Percentiles rank a stretch among this genome's conserved stretches.
Evolutionary conservation across 805 yeast species (phyloP).

Genomic region (Starmerella cellae): DNA sequence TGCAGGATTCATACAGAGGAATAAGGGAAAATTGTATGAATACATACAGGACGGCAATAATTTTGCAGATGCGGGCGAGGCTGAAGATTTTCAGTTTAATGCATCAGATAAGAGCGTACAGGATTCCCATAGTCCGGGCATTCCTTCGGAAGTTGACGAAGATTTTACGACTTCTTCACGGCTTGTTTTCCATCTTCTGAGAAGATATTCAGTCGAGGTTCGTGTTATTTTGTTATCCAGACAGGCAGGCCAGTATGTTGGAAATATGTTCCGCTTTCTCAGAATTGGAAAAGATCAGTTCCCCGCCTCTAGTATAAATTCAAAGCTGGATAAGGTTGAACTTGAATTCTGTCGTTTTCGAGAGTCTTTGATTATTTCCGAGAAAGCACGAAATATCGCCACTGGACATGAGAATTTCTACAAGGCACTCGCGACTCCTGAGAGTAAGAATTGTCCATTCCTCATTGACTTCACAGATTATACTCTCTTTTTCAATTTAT

Average conservation of each 20-base stretch:
- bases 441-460: background rate
- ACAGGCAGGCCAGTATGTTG: slow-evolving; percentile 1
- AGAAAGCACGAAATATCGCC: background rate
- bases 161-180: slow-evolving; percentile 1
- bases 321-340: too few relatives aligned
- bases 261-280: slow-evolving; percentile 3
- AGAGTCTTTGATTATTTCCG: background rate
- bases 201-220: slow-evolving; percentile 6
- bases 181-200: slow-evolving; percentile 4
- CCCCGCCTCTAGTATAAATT: too few relatives aligned
- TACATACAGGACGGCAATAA: background rate
- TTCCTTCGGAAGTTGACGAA: background rate
- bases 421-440: background rate
- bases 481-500: background rate
- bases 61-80: background rate
- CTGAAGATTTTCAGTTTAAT: background rate
- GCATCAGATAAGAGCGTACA: too few relatives aligned
- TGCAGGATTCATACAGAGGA: slow-evolving; percentile 1
- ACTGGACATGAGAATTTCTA: background rate
- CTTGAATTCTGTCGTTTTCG: too few relatives aligned
- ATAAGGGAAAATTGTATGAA: background rate
- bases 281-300: background rate
- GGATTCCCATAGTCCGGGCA: too few relatives aligned
- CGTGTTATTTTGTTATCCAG: slow-evolving; percentile 7
- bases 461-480: slow-evolving; percentile 7